Evolutionary conservation across 2,329 filamentous ascomycete genomes (phyloP).

Genomic region (Cladosporium colombiae): DNA sequence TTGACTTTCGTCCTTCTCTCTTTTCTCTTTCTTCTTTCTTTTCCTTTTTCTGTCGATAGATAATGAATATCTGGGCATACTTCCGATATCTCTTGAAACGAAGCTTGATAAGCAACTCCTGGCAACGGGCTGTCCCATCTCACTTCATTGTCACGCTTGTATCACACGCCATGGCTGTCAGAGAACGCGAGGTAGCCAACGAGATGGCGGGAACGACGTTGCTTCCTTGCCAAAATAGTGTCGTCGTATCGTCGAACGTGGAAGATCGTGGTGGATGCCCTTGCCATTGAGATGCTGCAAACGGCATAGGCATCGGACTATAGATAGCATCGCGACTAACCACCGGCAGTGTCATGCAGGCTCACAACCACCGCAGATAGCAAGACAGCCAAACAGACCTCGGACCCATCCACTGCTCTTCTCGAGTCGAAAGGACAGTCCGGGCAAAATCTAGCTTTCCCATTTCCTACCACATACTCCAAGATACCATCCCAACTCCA

Average conservation of each 20-base stretch:
- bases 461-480: too few relatives aligned
- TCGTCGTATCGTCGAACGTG: background rate
- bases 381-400: too few relatives aligned
- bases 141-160: background rate
- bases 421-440: too few relatives aligned
- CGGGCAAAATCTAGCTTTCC: too few relatives aligned
- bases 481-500: too few relatives aligned
- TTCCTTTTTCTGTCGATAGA: background rate
- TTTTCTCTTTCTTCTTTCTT: background rate
- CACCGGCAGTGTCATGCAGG: background rate
- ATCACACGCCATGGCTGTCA: background rate
- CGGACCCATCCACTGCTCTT: too few relatives aligned
- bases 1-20: background rate
- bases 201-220: background rate
- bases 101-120: too few relatives aligned
- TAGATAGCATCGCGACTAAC: too few relatives aligned
- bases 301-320: too few relatives aligned
- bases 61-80: background rate
- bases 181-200: background rate
- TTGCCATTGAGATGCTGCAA: background rate
- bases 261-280: fast-evolving
- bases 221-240: background rate
- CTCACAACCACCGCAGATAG: too few relatives aligned
- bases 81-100: too few relatives aligned
- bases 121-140: too few relatives aligned